A percentile compares a stretch with the other conserved stretches of the same genome.
These are phyloP conservation scores for Hypericum perforatum DNA, from an alignment of 345 rosid genomes.

Conservation along the genomic window DNA sequence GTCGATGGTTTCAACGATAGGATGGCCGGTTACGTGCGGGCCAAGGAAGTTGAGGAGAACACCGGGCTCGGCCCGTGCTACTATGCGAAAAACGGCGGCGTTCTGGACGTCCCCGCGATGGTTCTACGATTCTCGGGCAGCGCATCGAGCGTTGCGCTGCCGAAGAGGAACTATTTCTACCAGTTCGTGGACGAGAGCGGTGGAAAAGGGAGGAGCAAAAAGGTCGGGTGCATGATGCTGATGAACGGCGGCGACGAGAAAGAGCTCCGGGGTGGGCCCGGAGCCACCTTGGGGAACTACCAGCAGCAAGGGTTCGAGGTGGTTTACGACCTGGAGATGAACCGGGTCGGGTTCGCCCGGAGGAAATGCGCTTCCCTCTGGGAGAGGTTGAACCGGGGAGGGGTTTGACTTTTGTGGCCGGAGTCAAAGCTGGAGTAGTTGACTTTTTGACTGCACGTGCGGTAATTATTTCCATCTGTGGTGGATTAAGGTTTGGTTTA, in stretches of 20 bases:
- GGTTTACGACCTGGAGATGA: slow-evolving; percentile 70
- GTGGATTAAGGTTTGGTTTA: too few relatives aligned
- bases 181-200: slow-evolving; percentile 60
- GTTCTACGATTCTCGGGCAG: slow-evolving; percentile 63
- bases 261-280: slow-evolving; percentile 73
- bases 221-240: slow-evolving; percentile 77
- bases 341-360: slow-evolving; percentile 72
- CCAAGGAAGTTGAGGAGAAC: slow-evolving; percentile 43
- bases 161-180: slow-evolving; percentile 67
- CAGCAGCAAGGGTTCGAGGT: slow-evolving; percentile 97
- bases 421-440: too few relatives aligned
- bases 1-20: slow-evolving; percentile 55
- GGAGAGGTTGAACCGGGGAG: slow-evolving; percentile 46
- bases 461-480: too few relatives aligned
- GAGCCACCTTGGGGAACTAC: slow-evolving; percentile 67
- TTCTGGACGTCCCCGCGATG: slow-evolving; percentile 39
- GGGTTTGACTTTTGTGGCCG: slow-evolving; percentile 8
- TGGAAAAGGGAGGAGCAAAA: slow-evolving; percentile 35
- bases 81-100: slow-evolving; percentile 24
- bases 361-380: slow-evolving; percentile 79
- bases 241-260: slow-evolving; percentile 85
- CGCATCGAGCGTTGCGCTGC: slow-evolving; percentile 61
- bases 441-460: slow-evolving; percentile 5
- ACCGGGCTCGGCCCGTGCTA: slow-evolving; percentile 79
- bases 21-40: slow-evolving; percentile 52